These are phyloP conservation scores for Citrus sp. DNA, from an alignment of 345 rosid genomes.

Conservation along the genomic window DNA sequence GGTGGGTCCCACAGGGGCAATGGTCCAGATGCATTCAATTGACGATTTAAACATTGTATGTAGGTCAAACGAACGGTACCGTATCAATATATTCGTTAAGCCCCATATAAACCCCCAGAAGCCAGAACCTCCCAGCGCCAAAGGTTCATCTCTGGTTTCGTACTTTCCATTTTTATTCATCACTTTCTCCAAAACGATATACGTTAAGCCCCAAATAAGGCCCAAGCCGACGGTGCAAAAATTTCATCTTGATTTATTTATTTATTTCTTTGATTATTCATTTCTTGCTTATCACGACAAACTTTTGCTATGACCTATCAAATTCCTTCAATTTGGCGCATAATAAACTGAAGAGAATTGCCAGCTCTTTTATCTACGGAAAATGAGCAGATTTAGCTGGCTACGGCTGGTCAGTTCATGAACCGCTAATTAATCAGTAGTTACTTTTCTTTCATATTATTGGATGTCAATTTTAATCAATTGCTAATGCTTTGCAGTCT, in stretches of 20 bases:
- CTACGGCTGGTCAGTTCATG: constrained; percentile 39
- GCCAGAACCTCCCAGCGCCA: background rate
- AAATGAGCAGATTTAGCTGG: constrained; percentile 56
- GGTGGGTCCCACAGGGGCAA: background rate
- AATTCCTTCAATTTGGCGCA: background rate
- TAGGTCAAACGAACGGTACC: background rate
- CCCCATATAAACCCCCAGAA: constrained; percentile 8
- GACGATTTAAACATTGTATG: background rate
- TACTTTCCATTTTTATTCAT: background rate
- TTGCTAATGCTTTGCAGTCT: constrained; percentile 32
- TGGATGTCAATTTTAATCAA: background rate
- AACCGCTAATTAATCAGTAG: background rate
- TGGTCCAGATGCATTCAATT: constrained; percentile 1
- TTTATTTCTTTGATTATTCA: background rate
- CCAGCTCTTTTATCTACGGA: background rate
- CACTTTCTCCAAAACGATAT: background rate
- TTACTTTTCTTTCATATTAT: background rate
- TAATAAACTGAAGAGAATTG: background rate
- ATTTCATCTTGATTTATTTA: background rate
- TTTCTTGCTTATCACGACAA: constrained; percentile 22
- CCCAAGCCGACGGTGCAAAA: background rate
- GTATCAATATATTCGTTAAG: background rate
- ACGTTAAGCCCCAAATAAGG: background rate
- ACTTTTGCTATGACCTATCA: background rate
- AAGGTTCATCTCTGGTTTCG: background rate